Percentiles rank a stretch among this genome's conserved stretches.
Evolutionary conservation across 768 basidiomycete genomes (phyloP).

Genomic region (Lactarius hengduanensis): DNA sequence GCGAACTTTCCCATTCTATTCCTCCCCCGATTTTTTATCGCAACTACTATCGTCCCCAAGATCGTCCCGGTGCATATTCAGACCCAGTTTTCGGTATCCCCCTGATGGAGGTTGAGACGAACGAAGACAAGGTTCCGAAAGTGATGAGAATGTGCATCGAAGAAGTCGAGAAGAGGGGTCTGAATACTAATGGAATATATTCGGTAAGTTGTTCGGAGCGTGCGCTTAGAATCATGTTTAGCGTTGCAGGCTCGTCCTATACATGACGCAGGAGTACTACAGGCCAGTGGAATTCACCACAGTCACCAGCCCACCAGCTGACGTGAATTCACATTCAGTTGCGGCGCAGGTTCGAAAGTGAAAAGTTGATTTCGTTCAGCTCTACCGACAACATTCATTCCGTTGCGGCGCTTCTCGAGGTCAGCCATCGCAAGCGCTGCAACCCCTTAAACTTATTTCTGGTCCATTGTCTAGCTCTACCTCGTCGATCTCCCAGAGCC

Average conservation of each 20-base stretch:
- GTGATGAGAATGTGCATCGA: neutral
- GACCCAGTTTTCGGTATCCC: neutral
- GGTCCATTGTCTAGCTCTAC: neutral
- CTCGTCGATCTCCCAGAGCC: neutral
- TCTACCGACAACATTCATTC: neutral
- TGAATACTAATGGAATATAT: neutral
- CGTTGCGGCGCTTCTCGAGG: neutral
- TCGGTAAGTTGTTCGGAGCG: neutral
- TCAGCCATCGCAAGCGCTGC: neutral
- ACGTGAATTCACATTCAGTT: neutral
- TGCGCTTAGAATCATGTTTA: neutral
- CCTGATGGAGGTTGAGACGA: neutral
- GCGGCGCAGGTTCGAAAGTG: neutral
- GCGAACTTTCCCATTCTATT: neutral
- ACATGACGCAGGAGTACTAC: neutral
- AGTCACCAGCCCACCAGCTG: neutral
- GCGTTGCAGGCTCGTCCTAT: neutral
- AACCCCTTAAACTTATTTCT: neutral
- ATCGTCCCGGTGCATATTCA: neutral
- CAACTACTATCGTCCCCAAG: too few species aligned
- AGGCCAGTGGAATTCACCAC: neutral
- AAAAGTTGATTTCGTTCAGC: neutral
- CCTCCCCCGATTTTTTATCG: neutral
- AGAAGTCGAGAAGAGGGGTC: neutral
- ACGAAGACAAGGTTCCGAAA: neutral